Evolutionary conservation across 306 rosid species (phyloP).

Genomic region (Castanea sativa): DNA sequence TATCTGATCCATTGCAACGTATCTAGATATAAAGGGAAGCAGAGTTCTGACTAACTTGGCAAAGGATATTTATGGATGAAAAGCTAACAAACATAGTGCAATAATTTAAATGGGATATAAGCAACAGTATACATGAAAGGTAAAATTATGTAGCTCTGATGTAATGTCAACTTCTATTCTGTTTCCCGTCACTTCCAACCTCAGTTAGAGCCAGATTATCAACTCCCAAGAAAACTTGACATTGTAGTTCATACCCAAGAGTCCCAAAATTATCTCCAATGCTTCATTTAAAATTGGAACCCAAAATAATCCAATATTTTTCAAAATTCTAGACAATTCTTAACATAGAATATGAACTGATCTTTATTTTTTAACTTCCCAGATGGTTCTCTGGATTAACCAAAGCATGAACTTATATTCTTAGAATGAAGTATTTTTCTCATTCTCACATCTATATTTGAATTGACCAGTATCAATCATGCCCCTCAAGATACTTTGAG

Average conservation of each 20-base stretch:
- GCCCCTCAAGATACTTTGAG: too few relatives aligned
- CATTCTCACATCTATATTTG: background rate
- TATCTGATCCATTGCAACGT: slow-evolving; percentile 67
- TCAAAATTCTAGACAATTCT: background rate
- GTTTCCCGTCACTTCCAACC: background rate
- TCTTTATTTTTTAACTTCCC: background rate
- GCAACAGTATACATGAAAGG: background rate
- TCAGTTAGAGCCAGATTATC: background rate
- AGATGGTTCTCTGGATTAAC: background rate
- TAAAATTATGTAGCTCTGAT: background rate
- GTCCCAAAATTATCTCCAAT: background rate
- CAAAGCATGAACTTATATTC: background rate
- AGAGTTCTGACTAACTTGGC: background rate
- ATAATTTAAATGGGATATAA: background rate
- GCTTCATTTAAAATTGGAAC: too few relatives aligned
- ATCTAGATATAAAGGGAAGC: slow-evolving; percentile 34
- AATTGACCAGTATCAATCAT: background rate
- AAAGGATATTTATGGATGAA: background rate
- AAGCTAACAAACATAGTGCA: background rate
- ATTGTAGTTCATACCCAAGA: background rate
- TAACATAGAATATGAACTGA: background rate
- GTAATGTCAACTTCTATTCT: background rate
- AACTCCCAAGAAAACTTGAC: background rate
- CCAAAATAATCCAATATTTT: too few relatives aligned
- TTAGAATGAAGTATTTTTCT: background rate